Conservation (phyloP, 2,329 filamentous ascomycete genomes). For the Epichloe uncinata region DNA sequence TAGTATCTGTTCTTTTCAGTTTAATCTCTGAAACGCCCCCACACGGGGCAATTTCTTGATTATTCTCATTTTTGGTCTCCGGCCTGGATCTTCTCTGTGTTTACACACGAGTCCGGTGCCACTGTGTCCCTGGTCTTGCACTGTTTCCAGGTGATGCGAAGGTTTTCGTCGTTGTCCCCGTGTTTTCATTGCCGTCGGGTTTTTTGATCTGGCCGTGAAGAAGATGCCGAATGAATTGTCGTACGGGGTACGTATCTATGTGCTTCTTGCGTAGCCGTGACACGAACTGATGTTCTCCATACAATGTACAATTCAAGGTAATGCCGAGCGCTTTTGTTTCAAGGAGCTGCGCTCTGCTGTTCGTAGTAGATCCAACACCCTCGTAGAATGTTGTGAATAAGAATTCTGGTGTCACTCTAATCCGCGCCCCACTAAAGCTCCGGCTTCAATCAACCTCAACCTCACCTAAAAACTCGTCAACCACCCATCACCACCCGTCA, state of each 20-base stretch:
- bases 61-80: slow-evolving; percentile 51
- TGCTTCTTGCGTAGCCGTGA: too few species aligned
- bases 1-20: slow-evolving; percentile 95
- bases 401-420: too few species aligned
- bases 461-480: slow-evolving; percentile 1
- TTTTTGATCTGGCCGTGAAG: background rate
- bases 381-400: too few species aligned
- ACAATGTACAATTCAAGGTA: too few species aligned
- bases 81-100: slow-evolving; percentile 21
- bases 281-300: too few species aligned
- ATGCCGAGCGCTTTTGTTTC: background rate
- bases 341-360: background rate
- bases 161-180: slow-evolving; percentile 11
- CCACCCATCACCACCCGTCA: background rate
- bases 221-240: slow-evolving; percentile 15
- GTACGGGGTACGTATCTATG: too few species aligned
- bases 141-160: slow-evolving; percentile 29
- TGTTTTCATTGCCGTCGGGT: slow-evolving; percentile 20
- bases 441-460: background rate
- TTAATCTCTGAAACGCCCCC: slow-evolving; percentile 83
- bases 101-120: slow-evolving; percentile 22
- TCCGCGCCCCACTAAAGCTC: background rate
- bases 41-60: slow-evolving; percentile 53
- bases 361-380: background rate
- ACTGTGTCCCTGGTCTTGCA: slow-evolving; percentile 30